A percentile compares a stretch with the other conserved stretches of the same genome.
phyloP scores from a whole-genome alignment of 768 basidiomycete species.

The Hypholoma sublateritium region DNA sequence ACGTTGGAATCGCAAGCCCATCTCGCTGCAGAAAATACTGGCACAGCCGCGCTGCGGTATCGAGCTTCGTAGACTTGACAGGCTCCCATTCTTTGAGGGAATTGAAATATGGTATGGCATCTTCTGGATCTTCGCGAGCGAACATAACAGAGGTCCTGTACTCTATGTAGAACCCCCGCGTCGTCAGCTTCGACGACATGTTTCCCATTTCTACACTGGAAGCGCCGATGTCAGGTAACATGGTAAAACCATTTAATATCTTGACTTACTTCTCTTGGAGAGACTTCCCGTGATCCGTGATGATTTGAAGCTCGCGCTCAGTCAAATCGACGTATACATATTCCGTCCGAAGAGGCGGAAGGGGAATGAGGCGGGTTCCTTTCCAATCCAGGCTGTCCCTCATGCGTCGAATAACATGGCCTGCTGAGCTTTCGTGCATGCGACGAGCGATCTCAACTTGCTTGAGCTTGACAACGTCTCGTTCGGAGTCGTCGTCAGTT shows the following conservation, averaged over 20 bases:
- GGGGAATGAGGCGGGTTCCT: conserved; percentile 13
- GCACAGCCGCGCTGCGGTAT: conserved; percentile 4
- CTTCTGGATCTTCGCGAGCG: neutral
- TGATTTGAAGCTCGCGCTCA: conserved; percentile 18
- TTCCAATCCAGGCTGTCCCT: conserved; percentile 10
- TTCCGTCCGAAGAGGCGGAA: conserved; percentile 11
- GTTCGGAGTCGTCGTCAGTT: conserved; percentile 2
- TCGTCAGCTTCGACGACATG: neutral
- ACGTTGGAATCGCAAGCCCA: too few relatives aligned
- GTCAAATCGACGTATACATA: conserved; percentile 14
- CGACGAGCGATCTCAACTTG: conserved; percentile 11
- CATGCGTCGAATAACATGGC: conserved; percentile 21
- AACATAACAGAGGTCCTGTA: conserved; percentile 11
- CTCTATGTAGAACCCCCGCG: conserved; percentile 15
- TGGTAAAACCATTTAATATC: neutral
- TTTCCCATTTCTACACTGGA: conserved; percentile 7
- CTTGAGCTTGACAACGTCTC: conserved; percentile 6
- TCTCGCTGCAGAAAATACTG: conserved; percentile 13
- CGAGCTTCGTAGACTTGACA: conserved; percentile 15
- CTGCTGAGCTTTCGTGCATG: conserved; percentile 17
- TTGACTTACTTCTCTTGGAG: conserved; percentile 16
- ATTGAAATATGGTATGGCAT: conserved; percentile 9
- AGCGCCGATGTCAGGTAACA: neutral
- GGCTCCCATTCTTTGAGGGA: conserved; percentile 13
- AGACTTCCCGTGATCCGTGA: conserved; percentile 7